Evolutionary conservation across 2,329 filamentous ascomycete species (phyloP).

Genomic region (Aspergillus sp.): DNA sequence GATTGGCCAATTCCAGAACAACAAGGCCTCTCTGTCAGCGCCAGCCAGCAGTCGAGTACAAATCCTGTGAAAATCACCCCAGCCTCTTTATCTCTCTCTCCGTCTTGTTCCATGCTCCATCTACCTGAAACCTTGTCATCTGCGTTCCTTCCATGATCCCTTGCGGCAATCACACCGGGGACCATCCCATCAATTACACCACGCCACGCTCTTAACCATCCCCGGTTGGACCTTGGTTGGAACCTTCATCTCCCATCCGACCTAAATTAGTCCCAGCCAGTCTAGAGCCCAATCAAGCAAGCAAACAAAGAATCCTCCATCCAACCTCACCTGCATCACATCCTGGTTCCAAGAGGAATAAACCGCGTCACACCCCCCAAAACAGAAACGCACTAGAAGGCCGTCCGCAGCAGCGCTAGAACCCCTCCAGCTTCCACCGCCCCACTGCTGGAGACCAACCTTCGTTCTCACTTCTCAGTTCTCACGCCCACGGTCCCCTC

Average conservation of each 20-base stretch:
- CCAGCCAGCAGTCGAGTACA: neutral
- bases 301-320: neutral
- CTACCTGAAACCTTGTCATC: no score
- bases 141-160: no score
- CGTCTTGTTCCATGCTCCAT: no score
- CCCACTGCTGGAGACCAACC: neutral
- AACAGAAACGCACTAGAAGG: constrained; percentile 5
- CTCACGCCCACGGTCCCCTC: neutral
- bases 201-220: neutral
- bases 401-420: neutral
- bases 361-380: neutral
- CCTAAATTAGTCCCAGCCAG: neutral
- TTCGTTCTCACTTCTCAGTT: no score
- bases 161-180: no score
- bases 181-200: neutral
- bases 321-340: no score
- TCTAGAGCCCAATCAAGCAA: neutral
- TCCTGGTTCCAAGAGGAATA: no score
- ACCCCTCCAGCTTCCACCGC: neutral
- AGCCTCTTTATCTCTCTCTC: neutral
- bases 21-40: neutral
- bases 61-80: neutral
- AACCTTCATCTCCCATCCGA: no score
- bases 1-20: constrained; percentile 7
- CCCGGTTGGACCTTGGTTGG: neutral